Evolutionary conservation across 495 filamentous ascomycete genomes (phyloP).

Genomic region (Oidiodendron maius): DNA sequence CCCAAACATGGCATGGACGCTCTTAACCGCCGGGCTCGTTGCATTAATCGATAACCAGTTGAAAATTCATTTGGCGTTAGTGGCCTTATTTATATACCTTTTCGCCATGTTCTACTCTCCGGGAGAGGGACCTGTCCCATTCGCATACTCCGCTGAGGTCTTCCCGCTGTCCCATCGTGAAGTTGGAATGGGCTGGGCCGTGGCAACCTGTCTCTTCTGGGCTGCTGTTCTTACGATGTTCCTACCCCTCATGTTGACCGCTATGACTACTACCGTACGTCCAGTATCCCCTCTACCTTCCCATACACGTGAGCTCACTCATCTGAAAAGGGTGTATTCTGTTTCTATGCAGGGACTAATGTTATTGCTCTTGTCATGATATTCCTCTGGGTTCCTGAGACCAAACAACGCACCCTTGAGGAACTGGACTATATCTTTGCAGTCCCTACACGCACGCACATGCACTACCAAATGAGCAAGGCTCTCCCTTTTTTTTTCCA

Average conservation of each 20-base stretch:
- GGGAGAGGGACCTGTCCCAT: slow-evolving; percentile 77
- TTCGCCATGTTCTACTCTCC: slow-evolving; percentile 68
- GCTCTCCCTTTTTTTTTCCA: slow-evolving; percentile 61
- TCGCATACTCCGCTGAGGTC: slow-evolving; percentile 72
- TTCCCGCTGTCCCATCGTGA: slow-evolving; percentile 70
- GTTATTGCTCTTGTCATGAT: slow-evolving; percentile 57
- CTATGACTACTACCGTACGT: slow-evolving; percentile 33
- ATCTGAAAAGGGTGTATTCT: slow-evolving; percentile 51
- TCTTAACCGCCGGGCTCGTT: slow-evolving; percentile 65
- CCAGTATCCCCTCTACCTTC: slow-evolving; percentile 56
- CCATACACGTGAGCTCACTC: slow-evolving; percentile 59
- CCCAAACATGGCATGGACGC: slow-evolving; percentile 71
- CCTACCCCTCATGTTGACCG: slow-evolving; percentile 54
- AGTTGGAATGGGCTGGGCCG: slow-evolving; percentile 67
- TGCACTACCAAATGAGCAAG: slow-evolving; percentile 54
- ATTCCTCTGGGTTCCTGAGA: slow-evolving; percentile 62
- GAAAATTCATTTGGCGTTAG: slow-evolving; percentile 49
- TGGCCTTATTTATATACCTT: slow-evolving; percentile 66
- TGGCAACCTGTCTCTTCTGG: slow-evolving; percentile 64
- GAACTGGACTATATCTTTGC: slow-evolving; percentile 81
- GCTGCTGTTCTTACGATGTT: slow-evolving; percentile 57
- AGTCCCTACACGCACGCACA: slow-evolving; percentile 57
- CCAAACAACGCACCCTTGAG: slow-evolving; percentile 63
- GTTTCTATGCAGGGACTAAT: slow-evolving; percentile 53
- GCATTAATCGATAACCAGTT: slow-evolving; percentile 52